These are phyloP conservation scores for Rhododendron simsii DNA, from an alignment of 148 eudicot species.

Conservation along the genomic window DNA sequence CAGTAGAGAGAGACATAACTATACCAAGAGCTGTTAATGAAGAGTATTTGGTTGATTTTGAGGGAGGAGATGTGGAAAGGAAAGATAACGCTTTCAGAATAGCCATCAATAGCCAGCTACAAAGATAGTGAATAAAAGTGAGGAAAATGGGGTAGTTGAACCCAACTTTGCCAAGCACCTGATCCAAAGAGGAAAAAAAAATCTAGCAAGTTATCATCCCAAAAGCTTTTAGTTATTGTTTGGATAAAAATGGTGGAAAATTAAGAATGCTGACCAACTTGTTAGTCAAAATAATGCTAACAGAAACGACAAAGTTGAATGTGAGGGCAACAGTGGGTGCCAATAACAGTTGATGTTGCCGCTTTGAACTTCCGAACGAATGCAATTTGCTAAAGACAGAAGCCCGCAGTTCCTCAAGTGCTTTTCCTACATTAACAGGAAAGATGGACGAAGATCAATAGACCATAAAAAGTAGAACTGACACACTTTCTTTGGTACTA, in stretches of 20 bases:
- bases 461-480: not conserved
- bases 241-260: conserved; percentile 1
- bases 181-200: conserved; percentile 7
- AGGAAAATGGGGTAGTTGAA: conserved; percentile 90
- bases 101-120: conserved; percentile 89
- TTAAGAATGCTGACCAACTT: conserved; percentile 55
- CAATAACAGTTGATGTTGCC: conserved; percentile 63
- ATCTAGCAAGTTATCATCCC: conserved; percentile 9
- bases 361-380: conserved; percentile 58
- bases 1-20: conserved; percentile 90
- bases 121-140: conserved; percentile 76
- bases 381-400: conserved; percentile 62
- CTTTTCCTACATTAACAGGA: conserved; percentile 50
- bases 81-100: conserved; percentile 61
- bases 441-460: not conserved
- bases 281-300: conserved; percentile 84
- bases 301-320: conserved; percentile 88
- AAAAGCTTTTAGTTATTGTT: not conserved
- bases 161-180: conserved; percentile 82
- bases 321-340: conserved; percentile 84
- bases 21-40: conserved; percentile 73
- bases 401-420: conserved; percentile 75
- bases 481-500: not conserved
- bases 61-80: conserved; percentile 62
- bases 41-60: conserved; percentile 67